Evolutionary conservation across 331 rosid genomes (phyloP).

Genomic region (Rhamnella rubrinervis): DNA sequence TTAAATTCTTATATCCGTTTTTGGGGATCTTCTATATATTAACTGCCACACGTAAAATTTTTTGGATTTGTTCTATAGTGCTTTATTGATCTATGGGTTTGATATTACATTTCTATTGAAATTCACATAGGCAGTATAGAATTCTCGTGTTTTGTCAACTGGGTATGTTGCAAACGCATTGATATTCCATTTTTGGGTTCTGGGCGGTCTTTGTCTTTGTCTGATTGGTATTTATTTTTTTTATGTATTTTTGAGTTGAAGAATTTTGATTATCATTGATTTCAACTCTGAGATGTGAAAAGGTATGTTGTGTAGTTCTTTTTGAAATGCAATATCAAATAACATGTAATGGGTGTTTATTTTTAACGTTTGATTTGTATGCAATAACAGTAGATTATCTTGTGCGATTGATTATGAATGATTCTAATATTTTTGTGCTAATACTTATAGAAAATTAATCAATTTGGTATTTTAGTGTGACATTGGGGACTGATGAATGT

Average conservation of each 20-base stretch:
- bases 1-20: constrained; percentile 24
- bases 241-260: constrained; percentile 24
- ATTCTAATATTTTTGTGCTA: too few relatives aligned
- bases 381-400: constrained; percentile 21
- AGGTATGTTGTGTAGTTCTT: constrained; percentile 39
- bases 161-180: constrained; percentile 32
- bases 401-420: constrained; percentile 23
- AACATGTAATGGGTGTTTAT: constrained; percentile 16
- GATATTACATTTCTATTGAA: constrained; percentile 26
- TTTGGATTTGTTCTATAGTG: constrained; percentile 25
- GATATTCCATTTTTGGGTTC: constrained; percentile 27
- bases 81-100: constrained; percentile 46
- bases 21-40: constrained; percentile 42
- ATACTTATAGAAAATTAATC: constrained; percentile 20
- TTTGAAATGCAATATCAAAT: constrained; percentile 29
- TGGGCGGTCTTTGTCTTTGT: constrained; percentile 24
- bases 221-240: constrained; percentile 19
- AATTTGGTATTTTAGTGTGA: constrained; percentile 18
- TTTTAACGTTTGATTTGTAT: constrained; percentile 24
- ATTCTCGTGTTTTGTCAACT: constrained; percentile 28
- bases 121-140: constrained; percentile 31
- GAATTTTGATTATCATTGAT: constrained; percentile 31
- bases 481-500: constrained; percentile 31
- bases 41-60: constrained; percentile 17
- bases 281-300: constrained; percentile 32